phyloP scores from a whole-genome alignment of 2,329 filamentous ascomycete species.

The Colletotrichum sp. region DNA sequence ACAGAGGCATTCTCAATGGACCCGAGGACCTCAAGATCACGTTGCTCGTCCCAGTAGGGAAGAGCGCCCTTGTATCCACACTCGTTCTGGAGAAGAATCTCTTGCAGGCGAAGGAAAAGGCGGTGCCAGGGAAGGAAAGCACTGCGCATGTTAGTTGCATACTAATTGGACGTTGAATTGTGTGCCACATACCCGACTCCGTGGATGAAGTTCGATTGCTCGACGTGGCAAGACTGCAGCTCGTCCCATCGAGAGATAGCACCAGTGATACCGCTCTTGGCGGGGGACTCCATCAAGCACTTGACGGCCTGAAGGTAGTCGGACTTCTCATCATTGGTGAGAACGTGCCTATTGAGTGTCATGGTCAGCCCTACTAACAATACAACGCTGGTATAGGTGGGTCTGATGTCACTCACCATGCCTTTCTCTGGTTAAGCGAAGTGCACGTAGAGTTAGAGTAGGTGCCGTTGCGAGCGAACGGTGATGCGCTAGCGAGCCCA shows the following conservation, averaged over 20 bases:
- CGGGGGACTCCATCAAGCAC: conserved; percentile 5
- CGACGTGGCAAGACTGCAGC: conserved; percentile 6
- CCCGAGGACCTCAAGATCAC: conserved; percentile 31
- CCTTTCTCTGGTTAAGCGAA: conserved; percentile 1
- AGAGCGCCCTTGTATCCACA: conserved; percentile 37
- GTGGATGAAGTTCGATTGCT: conserved; percentile 14
- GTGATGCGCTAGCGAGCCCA: not conserved
- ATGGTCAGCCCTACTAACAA: not conserved
- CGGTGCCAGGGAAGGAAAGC: conserved; percentile 41
- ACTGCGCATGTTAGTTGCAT: not conserved
- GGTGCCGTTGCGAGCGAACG: not conserved
- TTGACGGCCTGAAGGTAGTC: conserved; percentile 7
- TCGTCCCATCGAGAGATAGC: conserved; percentile 5
- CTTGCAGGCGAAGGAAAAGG: conserved; percentile 34
- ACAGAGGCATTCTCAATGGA: conserved; percentile 20
- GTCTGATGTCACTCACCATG: not conserved
- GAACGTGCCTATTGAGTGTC: not conserved
- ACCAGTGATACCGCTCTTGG: conserved; percentile 4
- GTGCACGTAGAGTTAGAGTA: conserved; percentile 2
- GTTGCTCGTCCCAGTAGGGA: conserved; percentile 24
- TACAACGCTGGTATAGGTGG: not conserved
- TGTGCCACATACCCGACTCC: conserved; percentile 1
- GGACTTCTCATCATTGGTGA: not conserved
- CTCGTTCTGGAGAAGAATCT: conserved; percentile 30
- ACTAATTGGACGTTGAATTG: not conserved